A percentile compares a stretch with the other conserved stretches of the same genome.
Conservation (phyloP, 2,329 filamentous ascomycete species). For the Colletotrichum ledebouriae region DNA sequence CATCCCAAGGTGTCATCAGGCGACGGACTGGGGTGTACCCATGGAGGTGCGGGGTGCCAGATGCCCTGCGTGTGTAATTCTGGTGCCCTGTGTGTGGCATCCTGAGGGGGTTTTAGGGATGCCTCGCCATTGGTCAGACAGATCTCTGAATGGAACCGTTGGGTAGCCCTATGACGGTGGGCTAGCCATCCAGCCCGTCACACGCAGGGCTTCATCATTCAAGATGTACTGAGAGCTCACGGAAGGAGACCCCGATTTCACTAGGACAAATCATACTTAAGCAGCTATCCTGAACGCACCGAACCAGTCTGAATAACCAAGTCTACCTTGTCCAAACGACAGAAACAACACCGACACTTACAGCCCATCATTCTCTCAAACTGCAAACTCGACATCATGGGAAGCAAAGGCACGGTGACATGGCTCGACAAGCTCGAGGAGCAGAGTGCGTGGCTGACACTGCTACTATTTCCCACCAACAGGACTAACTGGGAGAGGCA, state of each 20-base stretch:
- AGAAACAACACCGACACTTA: neutral
- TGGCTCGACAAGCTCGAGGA: constrained; percentile 60
- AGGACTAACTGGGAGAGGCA: constrained; percentile 43
- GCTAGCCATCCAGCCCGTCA: neutral
- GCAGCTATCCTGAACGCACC: neutral
- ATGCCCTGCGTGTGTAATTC: constrained; percentile 46
- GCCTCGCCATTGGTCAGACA: constrained; percentile 16
- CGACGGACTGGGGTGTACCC: constrained; percentile 14
- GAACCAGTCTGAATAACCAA: neutral
- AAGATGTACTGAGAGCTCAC: neutral
- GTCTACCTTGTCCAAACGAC: neutral
- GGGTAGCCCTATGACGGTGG: neutral
- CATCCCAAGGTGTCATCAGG: constrained; percentile 14
- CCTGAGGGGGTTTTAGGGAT: neutral
- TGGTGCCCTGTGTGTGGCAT: constrained; percentile 32
- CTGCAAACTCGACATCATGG: constrained; percentile 47
- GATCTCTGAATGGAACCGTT: constrained; percentile 22
- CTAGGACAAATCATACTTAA: constrained; percentile 12
- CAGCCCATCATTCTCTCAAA: neutral
- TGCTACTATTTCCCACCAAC: neutral
- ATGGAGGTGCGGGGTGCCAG: constrained; percentile 27
- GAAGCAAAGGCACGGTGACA: constrained; percentile 48
- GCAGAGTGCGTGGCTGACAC: constrained; percentile 49
- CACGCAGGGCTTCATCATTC: constrained; percentile 29
- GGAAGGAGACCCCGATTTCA: neutral